phyloP scores from a whole-genome alignment of 1,284 basidiomycete genomes.

The Sporisorium iseilematis-ciliati region DNA sequence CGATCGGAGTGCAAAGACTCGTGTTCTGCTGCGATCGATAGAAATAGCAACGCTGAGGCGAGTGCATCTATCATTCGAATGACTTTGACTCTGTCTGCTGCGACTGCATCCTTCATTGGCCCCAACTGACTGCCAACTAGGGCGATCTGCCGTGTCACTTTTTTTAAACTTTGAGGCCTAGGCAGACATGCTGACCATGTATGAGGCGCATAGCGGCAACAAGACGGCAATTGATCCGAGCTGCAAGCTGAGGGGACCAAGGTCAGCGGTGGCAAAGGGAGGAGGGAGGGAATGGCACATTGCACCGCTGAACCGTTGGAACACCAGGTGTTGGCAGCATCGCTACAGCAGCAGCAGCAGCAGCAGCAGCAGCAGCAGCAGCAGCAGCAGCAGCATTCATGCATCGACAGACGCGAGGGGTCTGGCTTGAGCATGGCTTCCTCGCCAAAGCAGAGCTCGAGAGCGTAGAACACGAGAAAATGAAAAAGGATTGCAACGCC shows the following conservation, averaged over 20 bases:
- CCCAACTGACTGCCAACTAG: not conserved
- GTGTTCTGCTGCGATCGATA: not conserved
- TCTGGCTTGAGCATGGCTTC: constrained; percentile 28
- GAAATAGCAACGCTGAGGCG: not conserved
- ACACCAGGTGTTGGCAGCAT: not conserved
- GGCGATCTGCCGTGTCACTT: constrained; percentile 1
- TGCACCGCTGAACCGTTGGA: not conserved
- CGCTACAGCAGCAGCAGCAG: constrained; percentile 1
- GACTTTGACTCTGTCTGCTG: too few species aligned
- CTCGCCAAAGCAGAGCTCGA: constrained; percentile 8
- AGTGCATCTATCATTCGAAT: not conserved
- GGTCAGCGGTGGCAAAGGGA: not conserved
- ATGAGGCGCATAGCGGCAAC: not conserved
- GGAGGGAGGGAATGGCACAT: not conserved
- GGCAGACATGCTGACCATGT: not conserved
- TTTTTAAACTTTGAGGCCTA: not conserved
- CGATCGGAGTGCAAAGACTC: not conserved
- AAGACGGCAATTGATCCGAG: constrained; percentile 3
- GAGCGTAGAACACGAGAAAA: constrained; percentile 3
- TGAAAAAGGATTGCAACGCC: constrained; percentile 2
- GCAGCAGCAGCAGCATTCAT: constrained; percentile 1
- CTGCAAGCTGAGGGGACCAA: constrained; percentile 1
- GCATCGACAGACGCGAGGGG: constrained; percentile 39
- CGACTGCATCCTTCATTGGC: not conserved
- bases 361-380: constrained; percentile 17